Base-by-base conservation (phyloP, 1,139 yeast species). In the Geotrichum australiense region DNA sequence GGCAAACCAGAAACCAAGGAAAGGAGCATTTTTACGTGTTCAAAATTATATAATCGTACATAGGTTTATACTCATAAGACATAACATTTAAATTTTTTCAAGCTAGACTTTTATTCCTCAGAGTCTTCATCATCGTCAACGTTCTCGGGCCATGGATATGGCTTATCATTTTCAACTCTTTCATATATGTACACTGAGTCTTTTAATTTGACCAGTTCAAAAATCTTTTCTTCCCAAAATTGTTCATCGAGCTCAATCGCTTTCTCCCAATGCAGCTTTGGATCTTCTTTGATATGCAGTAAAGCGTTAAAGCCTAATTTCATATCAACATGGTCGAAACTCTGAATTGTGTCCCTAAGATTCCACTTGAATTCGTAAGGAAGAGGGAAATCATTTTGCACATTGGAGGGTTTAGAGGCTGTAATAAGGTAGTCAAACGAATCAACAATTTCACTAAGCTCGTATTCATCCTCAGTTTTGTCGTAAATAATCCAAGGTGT, bases 351-450 rank as follows among this genome's bases (percentile, higher is more conserved):
- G 6, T 59, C 65, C 6, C 70, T 39, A 32, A 61, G 55, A 2
- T 56, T 50, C 80, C 80, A 76, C 14, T 45, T 51, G 12, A 54
- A 50, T 1, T 49, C 50, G 2, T 52, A 48, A 18, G 53, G 55
- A 5, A 40, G 26, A 7, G 50, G 48, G 19, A 50, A 47, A 8
- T 43, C 35, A 2, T 50, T 37, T 3, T 56, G 36, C 35, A 65
- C 57, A 22, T 58, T 52, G 10, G 10, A 25, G 2, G 47, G 47
- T 5, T 41, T 28, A 4, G 34, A 37, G 27, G 72, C 76, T 6
- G 83, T 70, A 36, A 87, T 73, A 38, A 84, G 64, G 48, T 72
- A 75, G 50, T 81, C 78, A 53, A 80, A 74, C 0, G 68, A 50
- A 11, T 68, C 63, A 84, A 87, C 80, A 8, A 68, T 52, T 1